These are phyloP conservation scores for Penicillium alfredii DNA, from an alignment of 495 filamentous ascomycete genomes.

Conservation along the genomic window DNA sequence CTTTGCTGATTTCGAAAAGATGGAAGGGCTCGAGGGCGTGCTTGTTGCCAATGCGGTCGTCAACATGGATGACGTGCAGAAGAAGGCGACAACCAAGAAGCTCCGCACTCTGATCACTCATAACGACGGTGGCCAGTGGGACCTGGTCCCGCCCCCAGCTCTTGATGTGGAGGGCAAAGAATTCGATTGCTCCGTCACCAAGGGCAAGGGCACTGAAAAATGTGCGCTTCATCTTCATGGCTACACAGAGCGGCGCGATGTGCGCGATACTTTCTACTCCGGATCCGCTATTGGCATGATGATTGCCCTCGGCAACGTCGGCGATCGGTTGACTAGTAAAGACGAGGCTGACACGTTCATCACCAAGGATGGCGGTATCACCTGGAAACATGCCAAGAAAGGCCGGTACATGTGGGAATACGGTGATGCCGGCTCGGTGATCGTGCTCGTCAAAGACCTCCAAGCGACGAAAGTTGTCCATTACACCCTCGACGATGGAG, in stretches of 20 bases:
- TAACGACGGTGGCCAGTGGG: constrained; percentile 90
- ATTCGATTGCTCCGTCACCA: constrained; percentile 57
- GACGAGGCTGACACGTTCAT: constrained; percentile 79
- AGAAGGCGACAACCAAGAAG: constrained; percentile 65
- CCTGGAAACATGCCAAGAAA: constrained; percentile 77
- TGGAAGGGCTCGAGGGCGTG: constrained; percentile 85
- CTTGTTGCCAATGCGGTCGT: constrained; percentile 77
- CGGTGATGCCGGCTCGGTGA: constrained; percentile 86
- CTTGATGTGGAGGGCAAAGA: constrained; percentile 63
- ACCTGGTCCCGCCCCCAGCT: constrained; percentile 58
- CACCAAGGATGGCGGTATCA: constrained; percentile 79
- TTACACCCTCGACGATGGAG: constrained; percentile 76
- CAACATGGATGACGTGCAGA: constrained; percentile 57
- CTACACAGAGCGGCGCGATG: constrained; percentile 82
- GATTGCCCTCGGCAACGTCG: constrained; percentile 89
- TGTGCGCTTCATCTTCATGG: constrained; percentile 91
- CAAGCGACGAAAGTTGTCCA: constrained; percentile 60
- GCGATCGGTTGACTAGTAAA: constrained; percentile 47
- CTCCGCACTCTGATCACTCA: constrained; percentile 87
- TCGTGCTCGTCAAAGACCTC: constrained; percentile 69
- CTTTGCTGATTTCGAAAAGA: constrained; percentile 95
- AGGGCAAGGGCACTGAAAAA: constrained; percentile 44
- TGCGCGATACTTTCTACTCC: constrained; percentile 77
- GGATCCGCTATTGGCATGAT: constrained; percentile 84
- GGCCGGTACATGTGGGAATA: constrained; percentile 88